phyloP scores from a whole-genome alignment of 192 early-diverging fungal species.

The Coemansia sp. region DNA sequence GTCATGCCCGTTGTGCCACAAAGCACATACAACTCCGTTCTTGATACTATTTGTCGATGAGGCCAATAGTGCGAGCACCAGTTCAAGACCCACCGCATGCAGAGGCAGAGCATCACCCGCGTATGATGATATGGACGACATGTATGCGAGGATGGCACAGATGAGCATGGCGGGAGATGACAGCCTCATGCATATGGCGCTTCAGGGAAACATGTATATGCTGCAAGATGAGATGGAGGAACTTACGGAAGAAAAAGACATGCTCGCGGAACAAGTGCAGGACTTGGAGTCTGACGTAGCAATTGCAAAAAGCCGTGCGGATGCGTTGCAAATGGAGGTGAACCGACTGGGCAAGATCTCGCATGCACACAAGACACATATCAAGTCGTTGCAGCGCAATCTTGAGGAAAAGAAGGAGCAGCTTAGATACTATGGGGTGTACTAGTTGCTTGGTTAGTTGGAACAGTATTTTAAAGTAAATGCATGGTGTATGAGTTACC shows the following conservation, averaged over 20 bases:
- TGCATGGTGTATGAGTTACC: no score
- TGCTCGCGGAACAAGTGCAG: neutral
- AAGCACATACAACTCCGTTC: neutral
- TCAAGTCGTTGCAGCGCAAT: conserved; percentile 14
- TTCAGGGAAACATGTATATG: neutral
- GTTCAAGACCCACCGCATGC: neutral
- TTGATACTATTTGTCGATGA: conserved; percentile 7
- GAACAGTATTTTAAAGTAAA: neutral
- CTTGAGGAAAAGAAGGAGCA: conserved; percentile 15
- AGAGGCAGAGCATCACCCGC: neutral
- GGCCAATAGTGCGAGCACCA: neutral
- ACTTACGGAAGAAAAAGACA: neutral
- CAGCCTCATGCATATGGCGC: neutral
- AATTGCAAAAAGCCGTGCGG: neutral
- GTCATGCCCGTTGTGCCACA: conserved; percentile 16
- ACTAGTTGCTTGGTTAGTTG: neutral
- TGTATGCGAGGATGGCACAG: neutral
- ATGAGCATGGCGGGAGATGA: neutral
- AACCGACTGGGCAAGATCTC: conserved; percentile 10
- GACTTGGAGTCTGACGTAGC: neutral
- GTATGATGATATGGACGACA: neutral
- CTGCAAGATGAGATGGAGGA: neutral
- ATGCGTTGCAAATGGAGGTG: conserved; percentile 5
- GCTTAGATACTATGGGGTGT: neutral
- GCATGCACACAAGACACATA: conserved; percentile 12